Evolutionary conservation across 768 basidiomycete species (phyloP), one percentile per base, ranked within the genome.

Genomic region (Tremella mesenterica): DNA sequence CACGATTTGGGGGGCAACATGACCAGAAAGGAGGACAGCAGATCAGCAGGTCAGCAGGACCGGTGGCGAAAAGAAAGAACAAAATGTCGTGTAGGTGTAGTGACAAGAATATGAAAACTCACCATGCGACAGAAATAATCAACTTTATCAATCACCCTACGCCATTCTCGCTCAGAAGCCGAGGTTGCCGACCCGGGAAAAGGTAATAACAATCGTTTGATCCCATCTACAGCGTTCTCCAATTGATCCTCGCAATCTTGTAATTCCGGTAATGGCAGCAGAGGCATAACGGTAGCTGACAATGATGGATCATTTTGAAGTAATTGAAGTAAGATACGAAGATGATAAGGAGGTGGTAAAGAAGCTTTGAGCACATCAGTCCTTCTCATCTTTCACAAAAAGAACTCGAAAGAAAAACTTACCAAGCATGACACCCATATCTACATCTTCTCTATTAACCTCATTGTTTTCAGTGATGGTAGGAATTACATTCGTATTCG

Each of bases 371-470:
- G 6, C n/a, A n/a, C n/a, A n/a, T n/a, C n/a, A n/a, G n/a, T n/a
- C n/a, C 14, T 8, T 23, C 7, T 20, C 29, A 48, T 9, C 25
- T 30, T 13, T 39, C 25, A 21, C 29, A 38, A 21, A 5, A 47
- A 27, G 25, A 5, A n/a, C 14, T 26, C 27, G 33, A 18, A 23
- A n/a, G 18, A 10, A 1, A 18, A 36, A 59, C 65, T 41, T 43
- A 70, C 68, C 63, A 2, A 70, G 58, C 48, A 70, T 44, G 12
- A 70, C 48, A 4, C 68, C 68, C 4, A 63, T 45, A 51, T 70
- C 68, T 2, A 64, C n/a, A n/a, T n/a, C n/a, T n/a, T n/a, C n/a
- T n/a, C n/a, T n/a, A 29, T 56, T 59, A 14, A 55, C 51, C 7
- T 53, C 49, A 4, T 44, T 14, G 8, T 4, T 47, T 14, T 53